Base-by-base conservation (phyloP, 495 filamentous ascomycete genomes). In the Penicillium maclennaniae region DNA sequence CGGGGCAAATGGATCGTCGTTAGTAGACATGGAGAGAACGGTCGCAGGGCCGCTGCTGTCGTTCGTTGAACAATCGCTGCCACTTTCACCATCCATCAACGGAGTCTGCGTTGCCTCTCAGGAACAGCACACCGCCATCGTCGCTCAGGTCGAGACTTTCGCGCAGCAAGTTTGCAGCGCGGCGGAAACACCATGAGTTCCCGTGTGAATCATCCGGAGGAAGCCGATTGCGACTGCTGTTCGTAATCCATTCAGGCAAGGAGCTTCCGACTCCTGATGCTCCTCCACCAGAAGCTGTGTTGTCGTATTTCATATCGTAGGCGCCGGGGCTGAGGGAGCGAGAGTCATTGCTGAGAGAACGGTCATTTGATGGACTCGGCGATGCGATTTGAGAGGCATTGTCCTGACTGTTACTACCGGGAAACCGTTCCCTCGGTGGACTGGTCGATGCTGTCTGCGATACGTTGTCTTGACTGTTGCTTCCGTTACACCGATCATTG, bases 131-230 rank as follows among this genome's bases (percentile, higher is more conserved):
- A 8, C 80, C 82, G 4, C 81, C 77, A 36, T 76, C 69, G 1
- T 58, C 59, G 25, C 70, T 71, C 7, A 85, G 42, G 45, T 81
- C 79, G 9, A 84, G 68, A 20, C 79, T 78, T 51, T 84, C 77
- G 4, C 78, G 76, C 9, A 86, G 70, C 0, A 86, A 57, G 49
- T 83, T 79, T 8, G 80, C 79, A 0, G 82, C 83, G 37, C 81
- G 74, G 23, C 70, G 65, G 49, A 84, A 82, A 16, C 78, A 74
- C 69, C 70, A 74, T 4, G 58, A 67, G 47, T 75, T 72, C 6
- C 63, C 67, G 41, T 75, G 69, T 0, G 71, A 68, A 23, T 76
- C 70, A 45, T 75, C 72, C 4, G 67, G 53, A 0, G 67, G 62
- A 12, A 64, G 60, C n/a, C 37, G 60, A 34, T 73, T 73, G 2